Evolutionary conservation across 345 rosid genomes (phyloP).

Genomic region (Eucalyptus caleyi): DNA sequence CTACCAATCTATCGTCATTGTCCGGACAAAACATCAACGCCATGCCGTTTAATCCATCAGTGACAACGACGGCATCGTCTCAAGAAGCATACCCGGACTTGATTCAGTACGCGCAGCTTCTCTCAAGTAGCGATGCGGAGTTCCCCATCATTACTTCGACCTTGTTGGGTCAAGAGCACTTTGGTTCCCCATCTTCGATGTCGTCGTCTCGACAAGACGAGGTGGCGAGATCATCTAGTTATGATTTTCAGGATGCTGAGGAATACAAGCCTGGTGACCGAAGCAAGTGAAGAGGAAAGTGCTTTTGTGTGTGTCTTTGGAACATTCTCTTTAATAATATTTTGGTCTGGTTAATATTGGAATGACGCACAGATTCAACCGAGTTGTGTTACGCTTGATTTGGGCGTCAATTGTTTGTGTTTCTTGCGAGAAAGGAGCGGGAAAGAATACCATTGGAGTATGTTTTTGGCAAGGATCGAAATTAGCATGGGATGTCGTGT

Average conservation of each 20-base stretch:
- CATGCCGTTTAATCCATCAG: not conserved
- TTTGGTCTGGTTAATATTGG: not conserved
- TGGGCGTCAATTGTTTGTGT: not conserved
- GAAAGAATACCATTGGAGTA: not conserved
- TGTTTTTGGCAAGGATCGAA: not conserved
- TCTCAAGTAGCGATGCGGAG: constrained; percentile 46
- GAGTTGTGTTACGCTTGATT: not conserved
- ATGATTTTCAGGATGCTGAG: not conserved
- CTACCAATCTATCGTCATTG: not conserved
- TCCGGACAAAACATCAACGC: not conserved
- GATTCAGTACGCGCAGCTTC: constrained; percentile 58
- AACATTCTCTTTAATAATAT: not conserved
- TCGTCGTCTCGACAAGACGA: constrained; percentile 8
- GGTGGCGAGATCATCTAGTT: not conserved
- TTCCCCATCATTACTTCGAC: constrained; percentile 39
- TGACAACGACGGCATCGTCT: constrained; percentile 1
- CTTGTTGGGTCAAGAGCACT: constrained; percentile 20
- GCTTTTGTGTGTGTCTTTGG: not conserved
- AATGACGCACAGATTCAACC: not conserved
- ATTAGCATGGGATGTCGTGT: not conserved
- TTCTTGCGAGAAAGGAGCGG: not conserved
- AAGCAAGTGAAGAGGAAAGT: not conserved
- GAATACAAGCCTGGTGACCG: not conserved
- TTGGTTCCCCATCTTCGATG: constrained; percentile 13
- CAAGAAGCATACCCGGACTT: constrained; percentile 45